A percentile compares a stretch with the other conserved stretches of the same genome.
phyloP scores from a whole-genome alignment of 2,329 filamentous ascomycete genomes.

The Biscogniauxia sp. region DNA sequence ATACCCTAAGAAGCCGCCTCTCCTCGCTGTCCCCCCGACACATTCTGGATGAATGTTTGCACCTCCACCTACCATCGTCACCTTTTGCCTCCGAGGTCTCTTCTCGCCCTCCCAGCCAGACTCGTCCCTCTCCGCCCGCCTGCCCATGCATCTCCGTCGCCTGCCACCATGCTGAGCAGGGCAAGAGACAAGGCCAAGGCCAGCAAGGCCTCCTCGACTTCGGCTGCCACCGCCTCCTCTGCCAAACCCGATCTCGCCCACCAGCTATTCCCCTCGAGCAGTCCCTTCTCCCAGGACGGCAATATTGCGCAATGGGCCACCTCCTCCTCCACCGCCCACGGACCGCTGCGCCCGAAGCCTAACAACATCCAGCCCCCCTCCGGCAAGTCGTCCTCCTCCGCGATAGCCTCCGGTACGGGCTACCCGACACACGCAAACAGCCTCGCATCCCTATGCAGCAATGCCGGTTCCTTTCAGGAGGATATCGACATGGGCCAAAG shows the following conservation, averaged over 20 bases:
- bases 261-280: constrained; percentile 58
- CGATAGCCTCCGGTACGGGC: constrained; percentile 8
- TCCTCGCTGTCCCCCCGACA: constrained; percentile 4
- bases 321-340: constrained; percentile 34
- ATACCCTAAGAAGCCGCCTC: no score
- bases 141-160: constrained; percentile 14
- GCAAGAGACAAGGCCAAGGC: constrained; percentile 29
- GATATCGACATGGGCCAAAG: constrained; percentile 31
- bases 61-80: constrained; percentile 11
- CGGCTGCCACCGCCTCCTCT: constrained; percentile 27
- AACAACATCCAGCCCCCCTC: constrained; percentile 31
- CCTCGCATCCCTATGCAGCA: constrained; percentile 43
- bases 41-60: constrained; percentile 22
- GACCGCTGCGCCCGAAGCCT: constrained; percentile 34
- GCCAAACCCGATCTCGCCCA: constrained; percentile 41
- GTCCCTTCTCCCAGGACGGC: constrained; percentile 42
- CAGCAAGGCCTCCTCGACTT: constrained; percentile 34
- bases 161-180: constrained; percentile 27
- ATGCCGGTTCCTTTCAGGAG: constrained; percentile 49
- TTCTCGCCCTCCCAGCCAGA: constrained; percentile 5
- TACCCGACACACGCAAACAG: constrained; percentile 23
- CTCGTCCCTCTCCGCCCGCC: constrained; percentile 7
- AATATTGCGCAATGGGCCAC: constrained; percentile 48
- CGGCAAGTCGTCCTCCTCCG: constrained; percentile 7
- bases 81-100: constrained; percentile 21